Percentiles rank a stretch among this genome's conserved stretches.
phyloP scores from a whole-genome alignment of 768 basidiomycete species.

The Tylopilus sp. region DNA sequence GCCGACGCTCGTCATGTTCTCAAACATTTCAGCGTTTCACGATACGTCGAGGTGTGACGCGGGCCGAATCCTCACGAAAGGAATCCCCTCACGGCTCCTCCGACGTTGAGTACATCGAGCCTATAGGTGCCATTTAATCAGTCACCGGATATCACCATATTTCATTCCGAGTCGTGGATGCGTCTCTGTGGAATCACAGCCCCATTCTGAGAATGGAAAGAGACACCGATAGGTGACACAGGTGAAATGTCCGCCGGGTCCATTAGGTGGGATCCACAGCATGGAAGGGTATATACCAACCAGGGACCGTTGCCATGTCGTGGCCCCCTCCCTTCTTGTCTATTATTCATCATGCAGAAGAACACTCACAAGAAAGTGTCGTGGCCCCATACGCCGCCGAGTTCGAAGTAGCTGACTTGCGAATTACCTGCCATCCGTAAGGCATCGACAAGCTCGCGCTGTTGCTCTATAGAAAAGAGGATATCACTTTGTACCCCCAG shows the following conservation, averaged over 20 bases:
- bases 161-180: neutral
- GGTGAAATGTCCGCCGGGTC: constrained; percentile 7
- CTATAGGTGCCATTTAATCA: constrained; percentile 33
- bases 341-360: neutral
- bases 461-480: constrained; percentile 95
- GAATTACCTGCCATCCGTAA: constrained; percentile 86
- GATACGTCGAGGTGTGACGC: neutral
- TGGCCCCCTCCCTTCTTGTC: neutral
- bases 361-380: constrained; percentile 87
- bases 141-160: neutral
- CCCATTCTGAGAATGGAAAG: neutral
- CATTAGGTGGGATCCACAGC: neutral
- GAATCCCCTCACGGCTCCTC: constrained; percentile 89
- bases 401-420: constrained; percentile 91
- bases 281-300: constrained; percentile 12
- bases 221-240: neutral
- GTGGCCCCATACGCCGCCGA: constrained; percentile 99
- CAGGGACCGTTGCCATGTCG: neutral
- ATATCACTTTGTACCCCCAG: constrained; percentile 97
- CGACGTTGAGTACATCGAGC: constrained; percentile 85
- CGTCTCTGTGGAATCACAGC: neutral
- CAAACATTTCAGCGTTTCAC: neutral
- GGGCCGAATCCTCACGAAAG: constrained; percentile 45
- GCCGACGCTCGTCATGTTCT: neutral
- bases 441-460: constrained; percentile 91